Evolutionary conservation across 805 yeast genomes (phyloP).

Genomic region (Candida lessepsii): DNA sequence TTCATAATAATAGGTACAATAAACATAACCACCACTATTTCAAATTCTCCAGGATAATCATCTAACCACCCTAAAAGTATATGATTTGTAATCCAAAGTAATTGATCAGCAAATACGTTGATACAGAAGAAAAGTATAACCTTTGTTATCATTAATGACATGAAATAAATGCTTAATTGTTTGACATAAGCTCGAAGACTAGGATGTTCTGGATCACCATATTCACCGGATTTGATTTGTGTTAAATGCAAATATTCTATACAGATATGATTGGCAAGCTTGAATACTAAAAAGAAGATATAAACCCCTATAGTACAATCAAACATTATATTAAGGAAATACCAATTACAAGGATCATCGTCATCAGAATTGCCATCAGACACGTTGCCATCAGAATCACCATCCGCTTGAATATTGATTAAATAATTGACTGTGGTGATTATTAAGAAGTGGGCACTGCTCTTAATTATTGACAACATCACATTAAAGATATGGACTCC

Average conservation of each 20-base stretch:
- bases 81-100: slow-evolving; percentile 57
- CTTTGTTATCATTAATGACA: slow-evolving; percentile 68
- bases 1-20: slow-evolving; percentile 74
- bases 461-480: slow-evolving; percentile 59
- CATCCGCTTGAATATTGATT: slow-evolving; percentile 9
- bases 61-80: slow-evolving; percentile 82
- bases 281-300: slow-evolving; percentile 56
- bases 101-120: slow-evolving; percentile 60
- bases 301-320: slow-evolving; percentile 96
- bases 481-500: slow-evolving; percentile 82
- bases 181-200: slow-evolving; percentile 55
- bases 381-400: slow-evolving; percentile 28
- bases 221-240: slow-evolving; percentile 53
- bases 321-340: slow-evolving; percentile 79
- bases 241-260: slow-evolving; percentile 41
- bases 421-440: background rate
- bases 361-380: slow-evolving; percentile 24
- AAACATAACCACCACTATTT: slow-evolving; percentile 84
- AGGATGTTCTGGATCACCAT: slow-evolving; percentile 65
- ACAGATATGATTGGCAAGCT: slow-evolving; percentile 41
- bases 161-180: slow-evolving; percentile 67
- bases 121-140: slow-evolving; percentile 55
- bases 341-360: slow-evolving; percentile 82
- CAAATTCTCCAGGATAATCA: slow-evolving; percentile 68
- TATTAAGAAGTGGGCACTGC: slow-evolving; percentile 5